phyloP scores from a whole-genome alignment of 352 stramenopile species.

The Globisporangium uncinulatum region DNA sequence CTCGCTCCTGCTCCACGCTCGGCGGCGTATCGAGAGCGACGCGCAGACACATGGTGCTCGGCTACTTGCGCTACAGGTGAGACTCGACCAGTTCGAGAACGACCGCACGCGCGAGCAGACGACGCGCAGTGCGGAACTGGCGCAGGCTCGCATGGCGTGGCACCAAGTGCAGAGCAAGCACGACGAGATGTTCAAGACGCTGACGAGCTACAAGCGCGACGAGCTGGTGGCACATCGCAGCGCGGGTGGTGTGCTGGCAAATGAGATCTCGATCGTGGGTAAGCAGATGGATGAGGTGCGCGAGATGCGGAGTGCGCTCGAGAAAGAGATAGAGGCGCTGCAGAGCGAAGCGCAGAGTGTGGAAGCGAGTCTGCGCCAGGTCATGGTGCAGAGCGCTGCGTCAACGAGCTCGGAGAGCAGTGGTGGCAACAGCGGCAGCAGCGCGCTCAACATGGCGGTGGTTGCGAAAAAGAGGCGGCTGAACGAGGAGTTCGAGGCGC shows the following conservation, averaged over 20 bases:
- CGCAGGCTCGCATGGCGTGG: conserved; percentile 28
- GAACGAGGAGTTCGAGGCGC: conserved; percentile 75
- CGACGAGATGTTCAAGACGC: conserved; percentile 55
- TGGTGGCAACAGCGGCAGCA: neutral
- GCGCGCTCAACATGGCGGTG: conserved; percentile 49
- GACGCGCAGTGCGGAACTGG: conserved; percentile 23
- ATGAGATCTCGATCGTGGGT: conserved; percentile 63
- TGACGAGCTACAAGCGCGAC: conserved; percentile 81
- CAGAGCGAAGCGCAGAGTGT: conserved; percentile 52
- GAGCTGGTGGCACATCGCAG: conserved; percentile 71
- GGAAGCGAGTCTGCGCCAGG: conserved; percentile 47
- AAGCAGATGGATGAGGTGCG: conserved; percentile 76
- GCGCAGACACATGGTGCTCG: conserved; percentile 2
- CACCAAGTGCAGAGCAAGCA: conserved; percentile 31
- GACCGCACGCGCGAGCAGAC: conserved; percentile 21
- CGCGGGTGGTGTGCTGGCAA: conserved; percentile 61
- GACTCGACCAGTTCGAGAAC: conserved; percentile 13
- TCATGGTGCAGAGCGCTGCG: conserved; percentile 37
- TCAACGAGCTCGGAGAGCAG: neutral
- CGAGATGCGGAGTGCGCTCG: conserved; percentile 46
- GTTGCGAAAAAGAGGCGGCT: conserved; percentile 74
- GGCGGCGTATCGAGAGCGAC: conserved; percentile 21
- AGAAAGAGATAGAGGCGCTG: conserved; percentile 52
- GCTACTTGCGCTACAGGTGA: conserved; percentile 6
- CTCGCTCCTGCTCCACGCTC: conserved; percentile 35